Conservation (phyloP, 768 basidiomycete genomes). For the Lactarius sanguifluus region DNA sequence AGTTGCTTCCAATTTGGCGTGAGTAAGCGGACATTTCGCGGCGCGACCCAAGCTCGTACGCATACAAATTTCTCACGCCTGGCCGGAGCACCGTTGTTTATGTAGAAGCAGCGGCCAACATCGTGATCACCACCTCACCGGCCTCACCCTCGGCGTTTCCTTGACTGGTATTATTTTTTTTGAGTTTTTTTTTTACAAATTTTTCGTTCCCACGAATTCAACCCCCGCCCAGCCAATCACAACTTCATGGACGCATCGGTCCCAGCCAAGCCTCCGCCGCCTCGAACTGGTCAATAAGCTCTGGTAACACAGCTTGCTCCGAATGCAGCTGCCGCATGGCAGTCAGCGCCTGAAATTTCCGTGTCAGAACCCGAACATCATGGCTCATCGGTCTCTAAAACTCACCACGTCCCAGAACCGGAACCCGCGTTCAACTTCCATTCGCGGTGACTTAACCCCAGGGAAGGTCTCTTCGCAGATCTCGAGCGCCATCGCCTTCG, state of each 20-base stretch:
- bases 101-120: slow-evolving; percentile 13
- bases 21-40: slow-evolving; percentile 34
- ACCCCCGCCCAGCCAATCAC: slow-evolving; percentile 13
- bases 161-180: slow-evolving; percentile 2
- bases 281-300: slow-evolving; percentile 95
- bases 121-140: slow-evolving; percentile 18
- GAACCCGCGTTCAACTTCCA: slow-evolving; percentile 94
- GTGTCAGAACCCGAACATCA: slow-evolving; percentile 24
- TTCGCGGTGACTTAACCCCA: slow-evolving; percentile 82
- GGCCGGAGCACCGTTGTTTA: slow-evolving; percentile 14
- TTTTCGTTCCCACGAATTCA: slow-evolving; percentile 17
- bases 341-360: slow-evolving; percentile 60
- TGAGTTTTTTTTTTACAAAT: slow-evolving; percentile 1
- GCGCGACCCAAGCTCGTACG: slow-evolving; percentile 21
- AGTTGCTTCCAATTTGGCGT: slow-evolving; percentile 24
- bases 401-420: slow-evolving; percentile 98
- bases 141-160: slow-evolving; percentile 21
- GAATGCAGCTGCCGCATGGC: slow-evolving; percentile 89
- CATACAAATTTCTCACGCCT: slow-evolving; percentile 12
- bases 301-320: slow-evolving; percentile 75
- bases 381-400: slow-evolving; percentile 31
- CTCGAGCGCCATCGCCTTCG: slow-evolving; percentile 83
- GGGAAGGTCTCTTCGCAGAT: slow-evolving; percentile 94
- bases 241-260: slow-evolving; percentile 81
- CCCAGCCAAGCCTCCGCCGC: slow-evolving; percentile 91